Evolutionary conservation across 768 basidiomycete genomes (phyloP).

Genomic region (Mycena metata): DNA sequence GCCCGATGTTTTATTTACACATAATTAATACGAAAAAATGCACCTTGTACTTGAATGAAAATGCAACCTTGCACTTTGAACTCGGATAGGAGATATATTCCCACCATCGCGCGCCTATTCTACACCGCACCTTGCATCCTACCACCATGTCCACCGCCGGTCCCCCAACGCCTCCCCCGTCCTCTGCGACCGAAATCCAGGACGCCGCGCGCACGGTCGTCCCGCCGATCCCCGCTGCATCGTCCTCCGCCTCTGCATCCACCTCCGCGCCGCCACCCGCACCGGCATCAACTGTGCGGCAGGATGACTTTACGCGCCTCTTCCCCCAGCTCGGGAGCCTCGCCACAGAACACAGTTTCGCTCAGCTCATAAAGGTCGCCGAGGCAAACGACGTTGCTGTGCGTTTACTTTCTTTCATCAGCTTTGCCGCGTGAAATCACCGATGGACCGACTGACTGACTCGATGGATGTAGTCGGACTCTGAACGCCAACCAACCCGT

Average conservation of each 20-base stretch:
- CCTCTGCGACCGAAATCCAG: conserved; percentile 67
- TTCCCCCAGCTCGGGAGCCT: conserved; percentile 61
- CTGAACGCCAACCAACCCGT: conserved; percentile 57
- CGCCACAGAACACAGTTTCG: conserved; percentile 58
- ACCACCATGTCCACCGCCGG: conserved; percentile 64
- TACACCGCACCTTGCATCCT: background rate
- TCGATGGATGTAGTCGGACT: conserved; percentile 47
- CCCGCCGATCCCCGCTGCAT: conserved; percentile 33
- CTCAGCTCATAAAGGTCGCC: conserved; percentile 59
- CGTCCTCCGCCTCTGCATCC: conserved; percentile 35
- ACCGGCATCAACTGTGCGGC: conserved; percentile 36
- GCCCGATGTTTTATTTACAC: background rate
- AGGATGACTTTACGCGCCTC: conserved; percentile 59
- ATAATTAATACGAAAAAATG: conserved; percentile 21
- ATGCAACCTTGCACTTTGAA: too few species aligned
- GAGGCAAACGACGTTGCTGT: conserved; percentile 71
- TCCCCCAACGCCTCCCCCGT: conserved; percentile 75
- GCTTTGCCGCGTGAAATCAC: conserved; percentile 17
- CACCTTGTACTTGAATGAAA: background rate
- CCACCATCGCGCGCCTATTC: conserved; percentile 49
- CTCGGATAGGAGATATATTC: too few species aligned
- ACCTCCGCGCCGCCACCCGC: conserved; percentile 34
- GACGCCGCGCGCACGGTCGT: conserved; percentile 59
- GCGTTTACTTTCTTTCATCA: conserved; percentile 37
- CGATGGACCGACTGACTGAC: too few species aligned